Base-by-base conservation (phyloP, 78 protist genomes). In the Guillardia theta region DNA sequence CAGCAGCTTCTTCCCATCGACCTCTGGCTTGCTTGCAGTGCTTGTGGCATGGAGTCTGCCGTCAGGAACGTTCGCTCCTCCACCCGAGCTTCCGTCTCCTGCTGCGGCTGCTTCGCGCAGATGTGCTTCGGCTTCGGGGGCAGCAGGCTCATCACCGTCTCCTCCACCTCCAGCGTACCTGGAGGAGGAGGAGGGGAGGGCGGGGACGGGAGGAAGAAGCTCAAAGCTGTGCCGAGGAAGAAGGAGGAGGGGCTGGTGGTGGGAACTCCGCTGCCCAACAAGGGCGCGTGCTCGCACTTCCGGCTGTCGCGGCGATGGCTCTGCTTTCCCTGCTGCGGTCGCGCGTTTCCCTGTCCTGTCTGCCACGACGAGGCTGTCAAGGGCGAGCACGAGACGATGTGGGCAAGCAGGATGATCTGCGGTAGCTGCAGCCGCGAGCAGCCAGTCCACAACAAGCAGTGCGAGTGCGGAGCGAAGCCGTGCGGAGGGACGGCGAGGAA, bases 391-490 rank as follows among this genome's bases (percentile, higher is more conserved):
- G 70, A 58, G 27, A 58, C 27, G 70, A 30, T 30, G 27, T 58
- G 70, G 70, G 70, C 70, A 1, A 58, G 70, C 70, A 58, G 70
- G 70, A 58, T 58, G 70, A 58, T 58, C 70, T 58, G 70, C 70
- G 70, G 70, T 30, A 58, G 21, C 39, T 58, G 70, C 70, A 27
- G 39, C 27, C 70, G 70, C 21, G 70, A 58, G 70, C 70, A 58
- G 70, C 70, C 70, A 3, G 70, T 30, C 70, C 27, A 24, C 70
- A 58, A 58, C 70, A 58, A 58, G 70, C 21, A 58, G 70, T 58
- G 70, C 70, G 70, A 58, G 70, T 58, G 70, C 70, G 70, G 70
- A 6, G 70, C 70, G 27, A 58, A 27, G 70, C 70, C 39, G 27
- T 6, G 70, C 39, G 39, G 70, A 30, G 2, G 70, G 70, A 8